Evolutionary conservation across 345 rosid species (phyloP), one percentile per base, ranked within the genome.

Genomic region (Cardamine occulta): DNA sequence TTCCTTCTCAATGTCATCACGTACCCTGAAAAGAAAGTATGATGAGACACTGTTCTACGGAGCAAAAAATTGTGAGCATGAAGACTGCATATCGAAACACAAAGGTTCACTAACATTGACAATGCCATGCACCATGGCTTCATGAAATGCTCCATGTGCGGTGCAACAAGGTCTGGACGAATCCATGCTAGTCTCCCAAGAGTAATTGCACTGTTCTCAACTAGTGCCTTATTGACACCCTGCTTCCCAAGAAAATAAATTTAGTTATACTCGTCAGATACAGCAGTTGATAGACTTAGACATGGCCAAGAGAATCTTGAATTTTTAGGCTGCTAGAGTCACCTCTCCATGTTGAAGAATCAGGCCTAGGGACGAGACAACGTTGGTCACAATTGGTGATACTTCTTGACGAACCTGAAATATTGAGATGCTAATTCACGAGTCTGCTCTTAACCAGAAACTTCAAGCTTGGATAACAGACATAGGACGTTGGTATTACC

Each of bases 61-160:
- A 55, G 37, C 31, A 66, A 31, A 31, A 52, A 28, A 24, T 53
- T 73, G 58, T 8, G 26, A 58, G 35, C 32, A 44, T 47, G 18
- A 42, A 29, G 53, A 61, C 55, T 44, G n/a, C 14, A 55, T 34
- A 63, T 44, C 34, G 37, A 63, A 68, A 63, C 24, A 47, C 8
- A 39, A 32, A 55, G 44, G 34, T 56, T 56, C 15, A 75, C 99
- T 85, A 80, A 93, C 99, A 58, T 87, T 58, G 98, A 83, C 84
- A 96, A 84, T 40, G 98, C 93, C 70, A 84, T 80, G 80, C 98
- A 96, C 99, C 99, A 96, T 34, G 94, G 80, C 84, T 87, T 85
- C 96, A 96, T 91, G 83, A 96, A 96, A 81, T 93, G 99, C 86
- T 96, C 98, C 96, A 93, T 89, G 72, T 89, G 97, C 1, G 99